These are phyloP conservation scores for Termitomyces sp. DNA, from an alignment of 768 basidiomycete species.

Conservation along the genomic window DNA sequence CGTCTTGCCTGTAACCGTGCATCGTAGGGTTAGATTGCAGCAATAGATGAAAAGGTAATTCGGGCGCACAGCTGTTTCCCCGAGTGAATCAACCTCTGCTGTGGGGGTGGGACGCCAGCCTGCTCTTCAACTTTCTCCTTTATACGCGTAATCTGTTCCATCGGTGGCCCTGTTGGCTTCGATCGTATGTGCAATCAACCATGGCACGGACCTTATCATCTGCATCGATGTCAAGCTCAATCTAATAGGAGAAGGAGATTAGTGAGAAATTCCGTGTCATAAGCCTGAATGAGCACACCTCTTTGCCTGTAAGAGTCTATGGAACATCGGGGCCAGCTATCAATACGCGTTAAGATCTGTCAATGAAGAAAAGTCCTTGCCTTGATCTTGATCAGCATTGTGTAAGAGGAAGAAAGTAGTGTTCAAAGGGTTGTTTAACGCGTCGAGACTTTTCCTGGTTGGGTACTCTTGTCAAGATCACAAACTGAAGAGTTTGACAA, in stretches of 20 bases:
- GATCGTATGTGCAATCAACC: neutral
- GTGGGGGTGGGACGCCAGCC: constrained; percentile 94
- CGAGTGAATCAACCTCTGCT: constrained; percentile 90
- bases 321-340: constrained; percentile 4
- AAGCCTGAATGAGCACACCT: constrained; percentile 48
- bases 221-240: constrained; percentile 92
- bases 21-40: constrained; percentile 36
- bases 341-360: constrained; percentile 5
- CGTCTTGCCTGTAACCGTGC: constrained; percentile 45
- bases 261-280: neutral
- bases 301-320: constrained; percentile 95
- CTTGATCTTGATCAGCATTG: constrained; percentile 92
- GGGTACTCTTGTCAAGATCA: too few relatives aligned
- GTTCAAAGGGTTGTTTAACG: neutral
- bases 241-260: constrained; percentile 42
- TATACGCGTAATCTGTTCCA: constrained; percentile 78
- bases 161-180: neutral
- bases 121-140: constrained; percentile 99
- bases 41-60: neutral
- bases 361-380: constrained; percentile 33
- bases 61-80: constrained; percentile 86
- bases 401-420: constrained; percentile 4
- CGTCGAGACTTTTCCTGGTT: too few relatives aligned
- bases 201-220: constrained; percentile 69
- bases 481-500: too few relatives aligned